Base-by-base conservation (phyloP, 2,329 filamentous ascomycete species). In the Aspergillus quadrilineatus region DNA sequence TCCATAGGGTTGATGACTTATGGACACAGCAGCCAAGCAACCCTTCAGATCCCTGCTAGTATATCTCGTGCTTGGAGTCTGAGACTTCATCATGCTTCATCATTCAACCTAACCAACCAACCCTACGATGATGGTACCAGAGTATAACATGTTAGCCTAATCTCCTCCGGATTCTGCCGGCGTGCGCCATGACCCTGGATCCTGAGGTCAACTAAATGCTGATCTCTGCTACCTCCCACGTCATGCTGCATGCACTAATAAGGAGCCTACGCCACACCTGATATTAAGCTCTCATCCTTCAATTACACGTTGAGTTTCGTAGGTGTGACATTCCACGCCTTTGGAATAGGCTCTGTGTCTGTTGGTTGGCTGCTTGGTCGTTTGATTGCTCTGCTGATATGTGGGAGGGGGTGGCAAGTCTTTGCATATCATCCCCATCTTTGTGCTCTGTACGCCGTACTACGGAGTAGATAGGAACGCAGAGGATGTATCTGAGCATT, bases 201-300 rank as follows among this genome's bases (percentile, higher is more conserved):
- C 15, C 10, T 42, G 39, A 42, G 15, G 6, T 42, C 17, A 6
- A 8, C 15, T 22, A 22, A 7, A 42, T 17, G 39, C 17, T 47
- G 45, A 47, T 47, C 46, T 43, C 42, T 29, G 14, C 42, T 42
- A 26, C 34, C 54, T 51, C 54, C 54, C 48, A 56, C 54, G 54
- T 56, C 54, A 56, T 56, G 22, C 28, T 52, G 54, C 54, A 56
- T 56, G 45, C 34, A 28, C 53, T 47, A 51, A 28, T 37, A 51
- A 30, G 32, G 10, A 15, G 8, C n/a, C 15, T 2, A 22, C 42
- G 37, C 32, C 36, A 53, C 44, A 32, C 29, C 29, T 26, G 28
- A 34, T 32, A 30, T n/a, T 15, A 34, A 36, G 44, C 45, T 36
- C 45, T 36, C 26, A 28, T 28, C 12, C 29, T 22, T n/a, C 30